A percentile compares a stretch with the other conserved stretches of the same genome.
Evolutionary conservation across 2,329 filamentous ascomycete genomes (phyloP).

Genomic region (Emmonsiellopsis sp.): DNA sequence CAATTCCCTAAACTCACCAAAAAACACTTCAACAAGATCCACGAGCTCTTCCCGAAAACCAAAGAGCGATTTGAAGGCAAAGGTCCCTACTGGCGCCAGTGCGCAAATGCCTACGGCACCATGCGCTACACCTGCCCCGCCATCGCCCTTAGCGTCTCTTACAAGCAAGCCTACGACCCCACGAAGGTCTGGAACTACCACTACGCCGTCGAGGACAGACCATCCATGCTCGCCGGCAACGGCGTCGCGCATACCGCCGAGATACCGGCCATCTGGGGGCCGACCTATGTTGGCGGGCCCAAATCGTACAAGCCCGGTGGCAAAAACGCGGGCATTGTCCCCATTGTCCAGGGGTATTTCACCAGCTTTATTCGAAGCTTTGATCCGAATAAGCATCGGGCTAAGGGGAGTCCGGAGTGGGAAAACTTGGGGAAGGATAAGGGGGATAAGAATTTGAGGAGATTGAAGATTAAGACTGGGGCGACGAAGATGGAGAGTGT

Average conservation of each 20-base stretch:
- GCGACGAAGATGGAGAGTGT: slow-evolving; percentile 40
- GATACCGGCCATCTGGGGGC: slow-evolving; percentile 57
- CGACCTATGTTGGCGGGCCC: slow-evolving; percentile 46
- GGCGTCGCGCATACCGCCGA: slow-evolving; percentile 63
- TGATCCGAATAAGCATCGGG: slow-evolving; percentile 53
- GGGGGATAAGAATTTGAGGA: slow-evolving; percentile 17
- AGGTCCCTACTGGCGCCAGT: slow-evolving; percentile 50
- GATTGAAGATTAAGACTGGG: slow-evolving; percentile 37
- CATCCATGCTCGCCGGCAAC: slow-evolving; percentile 41
- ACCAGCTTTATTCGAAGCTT: slow-evolving; percentile 59
- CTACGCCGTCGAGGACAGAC: slow-evolving; percentile 56
- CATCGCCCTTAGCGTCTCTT: slow-evolving; percentile 43
- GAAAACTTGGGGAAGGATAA: slow-evolving; percentile 28
- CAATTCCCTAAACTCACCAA: slow-evolving; percentile 49
- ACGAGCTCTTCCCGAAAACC: slow-evolving; percentile 46
- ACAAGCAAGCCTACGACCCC: slow-evolving; percentile 16
- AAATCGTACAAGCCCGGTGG: slow-evolving; percentile 41
- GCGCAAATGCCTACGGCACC: slow-evolving; percentile 52
- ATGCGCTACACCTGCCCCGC: slow-evolving; percentile 57
- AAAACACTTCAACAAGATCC: slow-evolving; percentile 42
- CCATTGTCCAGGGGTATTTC: slow-evolving; percentile 62
- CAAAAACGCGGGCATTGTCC: slow-evolving; percentile 49
- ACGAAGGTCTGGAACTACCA: slow-evolving; percentile 56
- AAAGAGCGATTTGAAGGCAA: slow-evolving; percentile 31
- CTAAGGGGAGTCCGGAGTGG: slow-evolving; percentile 43